phyloP scores from a whole-genome alignment of 2,329 filamentous ascomycete species.

The Penicillium aurantiogriseum region DNA sequence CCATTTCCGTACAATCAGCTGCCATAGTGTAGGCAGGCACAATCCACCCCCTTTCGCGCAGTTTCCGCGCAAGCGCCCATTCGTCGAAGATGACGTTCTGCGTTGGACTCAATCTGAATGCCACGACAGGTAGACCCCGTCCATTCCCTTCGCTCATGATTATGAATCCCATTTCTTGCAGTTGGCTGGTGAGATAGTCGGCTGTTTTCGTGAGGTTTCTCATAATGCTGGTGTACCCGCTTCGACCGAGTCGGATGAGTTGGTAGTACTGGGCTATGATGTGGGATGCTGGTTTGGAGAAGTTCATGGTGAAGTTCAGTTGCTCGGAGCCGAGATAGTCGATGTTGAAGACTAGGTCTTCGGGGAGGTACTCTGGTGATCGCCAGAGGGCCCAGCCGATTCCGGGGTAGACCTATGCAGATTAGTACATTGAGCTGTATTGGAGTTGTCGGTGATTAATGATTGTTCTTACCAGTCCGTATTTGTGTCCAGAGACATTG shows the following conservation, averaged over 20 bases:
- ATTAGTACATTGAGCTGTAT: neutral
- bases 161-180: constrained; percentile 73
- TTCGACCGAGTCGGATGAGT: constrained; percentile 76
- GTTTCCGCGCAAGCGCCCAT: constrained; percentile 74
- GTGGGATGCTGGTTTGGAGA: constrained; percentile 90
- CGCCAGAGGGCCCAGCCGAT: constrained; percentile 95
- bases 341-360: constrained; percentile 97
- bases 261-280: constrained; percentile 98
- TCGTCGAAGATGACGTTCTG: constrained; percentile 63
- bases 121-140: constrained; percentile 79
- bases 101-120: constrained; percentile 69
- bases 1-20: constrained; percentile 74
- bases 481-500: constrained; percentile 55
- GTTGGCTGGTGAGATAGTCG: constrained; percentile 73
- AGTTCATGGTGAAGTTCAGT: constrained; percentile 94
- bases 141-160: constrained; percentile 81
- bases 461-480: constrained; percentile 46
- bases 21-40: constrained; percentile 97
- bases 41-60: constrained; percentile 83
- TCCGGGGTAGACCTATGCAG: constrained; percentile 68
- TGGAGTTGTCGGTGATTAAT: neutral
- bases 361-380: constrained; percentile 74
- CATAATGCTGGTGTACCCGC: constrained; percentile 44
- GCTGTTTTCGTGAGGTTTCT: constrained; percentile 81
- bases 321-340: constrained; percentile 97